A percentile compares a stretch with the other conserved stretches of the same genome.
phyloP scores from a whole-genome alignment of 495 filamentous ascomycete species.

The Neurospora terricola region DNA sequence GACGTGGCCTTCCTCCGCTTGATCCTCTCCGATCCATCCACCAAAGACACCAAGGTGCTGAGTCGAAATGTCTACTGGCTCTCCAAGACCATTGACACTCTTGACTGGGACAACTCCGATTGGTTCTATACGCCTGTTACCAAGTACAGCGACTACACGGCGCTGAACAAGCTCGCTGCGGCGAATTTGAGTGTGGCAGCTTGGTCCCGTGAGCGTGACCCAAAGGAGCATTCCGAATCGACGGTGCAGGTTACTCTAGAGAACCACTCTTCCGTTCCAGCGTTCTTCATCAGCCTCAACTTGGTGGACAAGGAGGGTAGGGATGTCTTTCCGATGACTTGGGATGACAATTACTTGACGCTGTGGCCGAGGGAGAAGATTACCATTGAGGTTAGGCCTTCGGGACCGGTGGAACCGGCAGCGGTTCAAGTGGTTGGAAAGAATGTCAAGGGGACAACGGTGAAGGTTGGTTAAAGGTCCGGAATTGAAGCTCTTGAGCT shows the following conservation, averaged over 20 bases:
- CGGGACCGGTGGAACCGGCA: background rate
- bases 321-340: conserved; percentile 43
- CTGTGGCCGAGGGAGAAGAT: conserved; percentile 48
- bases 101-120: conserved; percentile 46
- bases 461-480: too few relatives aligned
- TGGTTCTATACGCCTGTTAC: conserved; percentile 52
- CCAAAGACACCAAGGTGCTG: conserved; percentile 13
- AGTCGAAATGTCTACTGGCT: conserved; percentile 60
- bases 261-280: conserved; percentile 42
- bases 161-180: conserved; percentile 29
- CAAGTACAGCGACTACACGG: conserved; percentile 41
- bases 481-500: too few relatives aligned
- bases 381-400: background rate
- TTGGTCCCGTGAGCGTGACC: background rate
- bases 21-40: conserved; percentile 27
- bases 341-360: conserved; percentile 56
- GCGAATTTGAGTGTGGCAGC: conserved; percentile 28
- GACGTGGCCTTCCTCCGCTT: conserved; percentile 46
- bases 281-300: conserved; percentile 46
- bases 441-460: conserved; percentile 12
- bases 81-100: conserved; percentile 32
- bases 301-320: conserved; percentile 30
- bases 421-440: conserved; percentile 10
- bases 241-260: conserved; percentile 31
- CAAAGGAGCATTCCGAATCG: background rate